A percentile compares a stretch with the other conserved stretches of the same genome.
Conservation (phyloP, 768 basidiomycete genomes). For the Brasilioporus rufonigricans region DNA sequence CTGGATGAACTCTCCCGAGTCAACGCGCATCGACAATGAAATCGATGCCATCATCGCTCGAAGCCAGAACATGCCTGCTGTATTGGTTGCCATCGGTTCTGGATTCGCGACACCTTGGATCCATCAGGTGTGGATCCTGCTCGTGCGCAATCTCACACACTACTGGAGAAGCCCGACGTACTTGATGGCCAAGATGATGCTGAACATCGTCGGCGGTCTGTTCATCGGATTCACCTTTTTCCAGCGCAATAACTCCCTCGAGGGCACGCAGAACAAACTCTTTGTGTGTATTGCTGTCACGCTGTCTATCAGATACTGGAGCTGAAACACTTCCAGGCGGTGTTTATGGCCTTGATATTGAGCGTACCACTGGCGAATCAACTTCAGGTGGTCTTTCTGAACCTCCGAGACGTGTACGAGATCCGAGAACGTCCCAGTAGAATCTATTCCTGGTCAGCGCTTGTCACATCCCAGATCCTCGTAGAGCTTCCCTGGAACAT, state of each 20-base stretch:
- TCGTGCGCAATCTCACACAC: slow-evolving; percentile 42
- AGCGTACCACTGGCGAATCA: slow-evolving; percentile 58
- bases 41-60: slow-evolving; percentile 48
- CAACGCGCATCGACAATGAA: slow-evolving; percentile 33
- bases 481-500: slow-evolving; percentile 65
- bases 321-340: not conserved
- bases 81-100: slow-evolving; percentile 32
- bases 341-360: slow-evolving; percentile 43
- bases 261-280: slow-evolving; percentile 63
- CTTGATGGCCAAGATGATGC: slow-evolving; percentile 53
- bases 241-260: slow-evolving; percentile 49
- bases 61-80: slow-evolving; percentile 41
- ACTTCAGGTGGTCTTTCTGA: slow-evolving; percentile 59
- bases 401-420: slow-evolving; percentile 59
- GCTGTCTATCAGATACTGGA: too few relatives aligned
- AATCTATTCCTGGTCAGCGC: not conserved
- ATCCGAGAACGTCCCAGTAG: slow-evolving; percentile 54
- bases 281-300: slow-evolving; percentile 46
- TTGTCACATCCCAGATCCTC: slow-evolving; percentile 41
- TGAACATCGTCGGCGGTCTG: slow-evolving; percentile 53
- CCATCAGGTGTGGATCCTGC: slow-evolving; percentile 44
- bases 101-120: slow-evolving; percentile 55
- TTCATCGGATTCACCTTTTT: slow-evolving; percentile 66
- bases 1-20: slow-evolving; percentile 57
- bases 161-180: slow-evolving; percentile 63